Evolutionary conservation across 2,329 filamentous ascomycete genomes (phyloP), one percentile per base, ranked within the genome.

Genomic region (Alternaria sp.): DNA sequence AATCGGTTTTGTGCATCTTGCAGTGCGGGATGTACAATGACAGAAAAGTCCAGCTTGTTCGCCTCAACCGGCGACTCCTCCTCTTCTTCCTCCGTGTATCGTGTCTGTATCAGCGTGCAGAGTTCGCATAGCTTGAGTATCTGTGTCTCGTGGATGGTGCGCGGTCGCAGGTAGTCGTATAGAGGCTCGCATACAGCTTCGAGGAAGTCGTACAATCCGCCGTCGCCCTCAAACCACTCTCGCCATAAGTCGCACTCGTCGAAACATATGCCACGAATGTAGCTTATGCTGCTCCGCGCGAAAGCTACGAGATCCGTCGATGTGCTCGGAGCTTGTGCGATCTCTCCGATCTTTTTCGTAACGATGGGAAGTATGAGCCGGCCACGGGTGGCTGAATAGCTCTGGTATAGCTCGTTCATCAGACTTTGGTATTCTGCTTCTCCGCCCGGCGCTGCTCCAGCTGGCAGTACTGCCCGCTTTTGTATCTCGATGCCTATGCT

Each of bases 221-320:
- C 86, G 62, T 90, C 86, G 4, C 86, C 87, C 64, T 88, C 86
- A 64, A 90, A 89, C 88, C 88, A 90, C 74, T 90, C 87, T 5
- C 83, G 83, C 88, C 88, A 91, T 8, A 91, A 79, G 57, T 90
- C 88, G 73, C 88, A 89, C 74, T 91, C 89, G 67, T 91, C 89
- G 58, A 89, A 80, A 67, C 89, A 91, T 15, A 91, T 85, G 5
- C 87, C 87, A 55, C 88, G 86, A 58, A 90, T 85, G 69, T 90
- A 91, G 74, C 87, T 87, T 62, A 91, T 89, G 67, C 87, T 88
- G 50, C 85, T 85, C 55, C 88, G 84, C 15, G 89, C 87, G 78
- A 91, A 91, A 0, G 86, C 81, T 12, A 91, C 86, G n/a, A 91
- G 80, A 68, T 91, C 88, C 58, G 87, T 87, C 2, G 86, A 86